Base-by-base conservation (phyloP, 306 rosid species). In the Geum urbanum region DNA sequence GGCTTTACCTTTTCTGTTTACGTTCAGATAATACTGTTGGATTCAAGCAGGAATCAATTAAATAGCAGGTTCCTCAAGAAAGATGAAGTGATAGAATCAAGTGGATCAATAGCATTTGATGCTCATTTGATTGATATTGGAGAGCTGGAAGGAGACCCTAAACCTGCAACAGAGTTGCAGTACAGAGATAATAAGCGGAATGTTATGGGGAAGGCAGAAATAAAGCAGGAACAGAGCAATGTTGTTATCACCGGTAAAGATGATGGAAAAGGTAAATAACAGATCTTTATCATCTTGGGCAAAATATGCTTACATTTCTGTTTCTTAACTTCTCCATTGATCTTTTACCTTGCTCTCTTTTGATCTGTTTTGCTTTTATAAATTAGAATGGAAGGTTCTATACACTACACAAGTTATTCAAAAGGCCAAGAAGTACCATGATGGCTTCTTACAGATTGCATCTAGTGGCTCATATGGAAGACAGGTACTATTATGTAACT, bases 111-210 rank as follows among this genome's bases (percentile, higher is more conserved):
- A 68, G 45, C 81, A 65, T 90, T 88, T 64, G 87, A 85, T 76
- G 78, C 83, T 66, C 82, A 92, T 77, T 78, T 88, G 84, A 84
- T 92, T 75, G 91, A 88, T 63, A 76, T 90, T 67, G 89, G 89
- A 59, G 91, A 90, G 77, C 43, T 24, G 74, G 85, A 78, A 60
- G 85, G 66, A 52, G 85, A 82, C 75, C 72, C 72, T 62, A 77
- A 71, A 72, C 84, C 84, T 27, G 19, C 15, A n/a, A 41, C 19
- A 1, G 80, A 73, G 74, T 66, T 77, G 69, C 80, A 65, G 79
- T 76, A 22, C 71, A 76, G 12, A 53, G 73, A 78, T 56, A 72
- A 58, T 67, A 76, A 62, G 69, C 72, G 59, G 54, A 67, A 54
- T 54, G 63, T 58, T 67, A 32, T 54, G 27, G 66, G 73, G 74